Base-by-base conservation (phyloP, 768 basidiomycete species). In the Sarcodon sp. region DNA sequence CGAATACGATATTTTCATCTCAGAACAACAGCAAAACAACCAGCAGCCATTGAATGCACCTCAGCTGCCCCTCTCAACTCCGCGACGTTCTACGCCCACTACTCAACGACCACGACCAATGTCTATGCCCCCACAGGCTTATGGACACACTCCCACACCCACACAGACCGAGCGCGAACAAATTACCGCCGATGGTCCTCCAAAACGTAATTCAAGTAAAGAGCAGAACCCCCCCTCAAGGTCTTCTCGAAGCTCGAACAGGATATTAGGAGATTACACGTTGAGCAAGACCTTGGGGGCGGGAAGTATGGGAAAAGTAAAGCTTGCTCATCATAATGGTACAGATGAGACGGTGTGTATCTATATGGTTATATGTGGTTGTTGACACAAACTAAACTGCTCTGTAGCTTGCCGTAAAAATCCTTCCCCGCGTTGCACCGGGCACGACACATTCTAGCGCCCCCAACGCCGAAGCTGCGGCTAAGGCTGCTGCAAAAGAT, bases 281-380 rank as follows among this genome's bases (percentile, higher is more conserved):
- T 77, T 99, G 55, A 87, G 87, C 59, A 98, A 97, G 75, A 96
- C 94, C 4, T 75, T 99, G 37, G 94, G 94, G 21, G 94, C 93
- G 16, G 94, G 94, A 35, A 91, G 87, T 62, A 99, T 99, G 94
- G 94, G 94, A 54, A 97, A 97, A 65, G 94, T 99, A 59, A 99
- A 97, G 71, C 77, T 98, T 9, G 94, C 90, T 3, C 83, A 83
- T 15, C 89, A 93, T 64, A 86, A 84, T 51, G 59, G 80, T 53
- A 87, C 89, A 1, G 87, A 86, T 27, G 93, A 97, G 66, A 94
- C 93, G 80, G 94, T 93, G 57, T 55, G 79, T 47, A 8, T 39
- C 47, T 35, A 45, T 11, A 48, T 47, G 12, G 16, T 36, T 41
- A n/a, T 35, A 27, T 43, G 37, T n/a, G 41, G 39, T 43, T 43